phyloP scores from a whole-genome alignment of 306 rosid species.

The Medicago truncatula region DNA sequence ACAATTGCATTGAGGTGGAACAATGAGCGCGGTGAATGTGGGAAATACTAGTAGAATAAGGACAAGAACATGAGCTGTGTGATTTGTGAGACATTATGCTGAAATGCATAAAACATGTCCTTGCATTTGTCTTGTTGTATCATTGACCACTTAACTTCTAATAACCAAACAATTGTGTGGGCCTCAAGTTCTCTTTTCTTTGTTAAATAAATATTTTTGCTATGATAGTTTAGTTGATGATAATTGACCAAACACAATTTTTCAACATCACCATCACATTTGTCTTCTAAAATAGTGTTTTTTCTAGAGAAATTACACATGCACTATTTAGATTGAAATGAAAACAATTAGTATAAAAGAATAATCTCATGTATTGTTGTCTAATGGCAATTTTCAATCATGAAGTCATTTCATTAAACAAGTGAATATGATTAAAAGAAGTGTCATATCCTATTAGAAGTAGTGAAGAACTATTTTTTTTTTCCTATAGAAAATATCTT shows the following conservation, averaged over 20 bases:
- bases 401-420: constrained; percentile 20
- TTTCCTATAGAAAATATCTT: not conserved
- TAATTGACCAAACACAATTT: constrained; percentile 28
- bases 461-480: not conserved
- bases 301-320: constrained; percentile 6
- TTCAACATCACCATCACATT: constrained; percentile 2
- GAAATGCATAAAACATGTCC: constrained; percentile 24
- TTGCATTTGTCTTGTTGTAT: constrained; percentile 38
- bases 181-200: not conserved
- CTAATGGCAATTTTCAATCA: constrained; percentile 2
- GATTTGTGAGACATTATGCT: constrained; percentile 13
- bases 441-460: not conserved
- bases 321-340: not conserved
- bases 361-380: constrained; percentile 12
- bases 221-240: not conserved
- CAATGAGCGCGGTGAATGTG: constrained; percentile 3
- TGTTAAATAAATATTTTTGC: not conserved
- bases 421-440: constrained; percentile 6
- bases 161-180: constrained; percentile 38
- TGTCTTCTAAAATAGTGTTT: not conserved
- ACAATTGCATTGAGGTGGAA: constrained; percentile 33
- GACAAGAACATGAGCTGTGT: constrained; percentile 52
- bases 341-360: not conserved
- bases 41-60: constrained; percentile 22
- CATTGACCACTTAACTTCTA: constrained; percentile 19